Conservation (phyloP, 495 filamentous ascomycete genomes). For the Aspergillus steynii region DNA sequence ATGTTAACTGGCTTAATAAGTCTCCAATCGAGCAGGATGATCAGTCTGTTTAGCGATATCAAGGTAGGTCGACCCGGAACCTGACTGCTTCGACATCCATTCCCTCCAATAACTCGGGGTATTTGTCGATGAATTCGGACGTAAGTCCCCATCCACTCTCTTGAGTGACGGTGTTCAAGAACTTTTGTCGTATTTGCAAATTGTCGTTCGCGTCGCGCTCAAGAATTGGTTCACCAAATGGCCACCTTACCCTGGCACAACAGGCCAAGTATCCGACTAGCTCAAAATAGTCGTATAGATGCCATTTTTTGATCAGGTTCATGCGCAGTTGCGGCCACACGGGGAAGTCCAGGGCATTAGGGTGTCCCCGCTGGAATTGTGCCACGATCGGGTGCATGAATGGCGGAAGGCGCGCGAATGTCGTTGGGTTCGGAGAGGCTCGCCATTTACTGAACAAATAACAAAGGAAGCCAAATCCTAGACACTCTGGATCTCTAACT, state of each 20-base stretch:
- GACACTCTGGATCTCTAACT: constrained; percentile 13
- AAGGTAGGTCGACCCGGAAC: not conserved
- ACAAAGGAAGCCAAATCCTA: constrained; percentile 11
- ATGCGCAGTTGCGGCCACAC: constrained; percentile 16
- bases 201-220: constrained; percentile 15
- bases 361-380: constrained; percentile 13
- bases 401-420: constrained; percentile 11
- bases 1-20: no score
- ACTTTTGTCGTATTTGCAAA: constrained; percentile 14
- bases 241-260: constrained; percentile 19
- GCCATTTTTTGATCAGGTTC: constrained; percentile 14
- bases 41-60: not conserved
- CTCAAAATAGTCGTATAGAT: constrained; percentile 8
- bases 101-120: constrained; percentile 17
- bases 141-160: constrained; percentile 20
- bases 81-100: constrained; percentile 11
- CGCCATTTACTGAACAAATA: constrained; percentile 19
- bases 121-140: constrained; percentile 19
- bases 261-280: constrained; percentile 2
- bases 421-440: constrained; percentile 7
- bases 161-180: constrained; percentile 8
- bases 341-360: constrained; percentile 10
- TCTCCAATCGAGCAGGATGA: no score
- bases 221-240: constrained; percentile 16
- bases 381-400: constrained; percentile 10